Evolutionary conservation across 2,329 filamentous ascomycete species (phyloP).

Genomic region (Apiospora saccharicola): DNA sequence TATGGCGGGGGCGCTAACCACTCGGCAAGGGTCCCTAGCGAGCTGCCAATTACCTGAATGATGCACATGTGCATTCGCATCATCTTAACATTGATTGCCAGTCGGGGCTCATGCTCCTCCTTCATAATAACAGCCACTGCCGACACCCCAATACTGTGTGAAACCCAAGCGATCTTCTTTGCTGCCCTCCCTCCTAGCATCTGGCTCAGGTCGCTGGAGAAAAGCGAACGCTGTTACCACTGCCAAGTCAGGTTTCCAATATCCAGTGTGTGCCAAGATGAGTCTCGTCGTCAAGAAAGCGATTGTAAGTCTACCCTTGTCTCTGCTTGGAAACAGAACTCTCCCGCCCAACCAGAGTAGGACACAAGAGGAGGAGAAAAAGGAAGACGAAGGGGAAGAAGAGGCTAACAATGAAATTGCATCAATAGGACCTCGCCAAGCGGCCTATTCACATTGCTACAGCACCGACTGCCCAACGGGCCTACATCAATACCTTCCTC

Average conservation of each 20-base stretch:
- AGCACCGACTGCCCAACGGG: constrained; percentile 59
- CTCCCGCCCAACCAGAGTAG: too few species aligned
- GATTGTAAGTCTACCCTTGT: background rate
- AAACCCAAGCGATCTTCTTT: background rate
- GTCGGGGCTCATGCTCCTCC: background rate
- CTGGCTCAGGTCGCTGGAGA: background rate
- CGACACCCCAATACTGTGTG: background rate
- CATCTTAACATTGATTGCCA: background rate
- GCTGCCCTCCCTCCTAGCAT: background rate
- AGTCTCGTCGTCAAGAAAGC: background rate
- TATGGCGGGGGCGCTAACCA: constrained; percentile 9
- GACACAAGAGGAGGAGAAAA: constrained; percentile 12
- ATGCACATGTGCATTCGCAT: background rate
- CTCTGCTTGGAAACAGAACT: too few species aligned
- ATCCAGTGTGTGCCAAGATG: background rate
- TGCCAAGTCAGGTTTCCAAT: background rate
- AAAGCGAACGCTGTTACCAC: background rate
- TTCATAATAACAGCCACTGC: background rate
- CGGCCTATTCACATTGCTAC: constrained; percentile 49
- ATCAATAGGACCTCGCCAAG: constrained; percentile 38
- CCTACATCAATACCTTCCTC: constrained; percentile 55
- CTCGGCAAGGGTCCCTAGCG: background rate
- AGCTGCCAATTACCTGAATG: background rate
- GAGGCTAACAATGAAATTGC: background rate
- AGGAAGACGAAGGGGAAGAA: background rate